phyloP scores from a whole-genome alignment of 768 basidiomycete genomes.

The Hygrocybe punicea region DNA sequence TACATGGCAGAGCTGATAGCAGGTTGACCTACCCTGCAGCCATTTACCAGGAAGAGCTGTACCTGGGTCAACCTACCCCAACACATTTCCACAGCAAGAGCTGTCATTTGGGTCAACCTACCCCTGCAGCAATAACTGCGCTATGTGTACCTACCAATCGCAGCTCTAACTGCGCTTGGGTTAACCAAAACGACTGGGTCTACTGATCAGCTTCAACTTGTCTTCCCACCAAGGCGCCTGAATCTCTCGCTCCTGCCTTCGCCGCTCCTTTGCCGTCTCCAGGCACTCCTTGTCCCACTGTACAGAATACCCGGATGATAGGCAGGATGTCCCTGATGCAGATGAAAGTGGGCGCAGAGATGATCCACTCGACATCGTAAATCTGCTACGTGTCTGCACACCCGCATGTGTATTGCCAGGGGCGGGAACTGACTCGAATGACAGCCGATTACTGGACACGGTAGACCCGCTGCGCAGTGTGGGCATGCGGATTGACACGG shows the following conservation, averaged over 20 bases:
- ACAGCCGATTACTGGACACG: slow-evolving; percentile 34
- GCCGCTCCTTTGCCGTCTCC: slow-evolving; percentile 44
- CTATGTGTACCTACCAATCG: too few relatives aligned
- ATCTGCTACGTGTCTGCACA: slow-evolving; percentile 36
- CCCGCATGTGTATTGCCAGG: slow-evolving; percentile 14
- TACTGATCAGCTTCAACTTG: slow-evolving; percentile 27
- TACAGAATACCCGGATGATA: slow-evolving; percentile 41
- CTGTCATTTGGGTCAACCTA: too few relatives aligned
- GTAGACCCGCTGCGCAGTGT: slow-evolving; percentile 39
- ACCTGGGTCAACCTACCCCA: too few relatives aligned
- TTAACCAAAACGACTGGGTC: too few relatives aligned
- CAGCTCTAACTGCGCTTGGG: too few relatives aligned
- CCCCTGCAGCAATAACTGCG: too few relatives aligned
- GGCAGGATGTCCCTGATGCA: slow-evolving; percentile 38
- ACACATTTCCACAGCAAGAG: too few relatives aligned
- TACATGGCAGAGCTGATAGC: too few relatives aligned
- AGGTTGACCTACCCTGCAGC: too few relatives aligned
- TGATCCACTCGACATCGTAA: slow-evolving; percentile 35
- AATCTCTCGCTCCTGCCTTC: slow-evolving; percentile 38
- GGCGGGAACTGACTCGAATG: slow-evolving; percentile 27
- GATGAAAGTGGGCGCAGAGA: slow-evolving; percentile 49
- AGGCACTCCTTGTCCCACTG: slow-evolving; percentile 51
- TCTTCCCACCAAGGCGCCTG: slow-evolving; percentile 30
- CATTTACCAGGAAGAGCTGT: too few relatives aligned
- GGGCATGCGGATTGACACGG: slow-evolving; percentile 50